phyloP scores from a whole-genome alignment of 768 basidiomycete genomes.

The Calvatia gigantea region DNA sequence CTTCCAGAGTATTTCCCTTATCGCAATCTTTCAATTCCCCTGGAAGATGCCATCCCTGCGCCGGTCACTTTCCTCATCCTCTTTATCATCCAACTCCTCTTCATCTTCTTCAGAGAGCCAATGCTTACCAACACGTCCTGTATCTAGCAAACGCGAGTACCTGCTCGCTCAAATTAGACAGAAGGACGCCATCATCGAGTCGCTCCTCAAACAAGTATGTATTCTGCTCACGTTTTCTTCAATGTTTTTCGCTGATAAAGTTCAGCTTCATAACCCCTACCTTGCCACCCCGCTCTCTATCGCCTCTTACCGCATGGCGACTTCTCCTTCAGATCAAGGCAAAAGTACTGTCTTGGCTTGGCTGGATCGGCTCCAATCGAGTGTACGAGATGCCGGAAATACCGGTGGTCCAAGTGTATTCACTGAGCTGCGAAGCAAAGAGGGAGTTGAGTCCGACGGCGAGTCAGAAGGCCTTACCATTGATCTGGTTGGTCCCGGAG shows the following conservation, averaged over 20 bases:
- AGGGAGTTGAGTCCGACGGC: slow-evolving; percentile 41
- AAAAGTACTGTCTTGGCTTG: slow-evolving; percentile 70
- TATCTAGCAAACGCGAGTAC: slow-evolving; percentile 78
- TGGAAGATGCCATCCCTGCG: slow-evolving; percentile 9
- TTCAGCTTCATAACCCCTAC: slow-evolving; percentile 76
- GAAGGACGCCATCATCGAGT: slow-evolving; percentile 85
- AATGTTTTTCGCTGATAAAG: slow-evolving; percentile 1
- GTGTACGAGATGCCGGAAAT: slow-evolving; percentile 47
- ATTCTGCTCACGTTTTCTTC: neutral
- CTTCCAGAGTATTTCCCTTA: neutral
- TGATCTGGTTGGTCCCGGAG: slow-evolving; percentile 22
- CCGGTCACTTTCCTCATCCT: slow-evolving; percentile 5
- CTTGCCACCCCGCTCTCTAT: slow-evolving; percentile 76
- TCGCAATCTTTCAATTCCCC: slow-evolving; percentile 4
- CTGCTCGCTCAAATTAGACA: slow-evolving; percentile 82
- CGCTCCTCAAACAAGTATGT: slow-evolving; percentile 74
- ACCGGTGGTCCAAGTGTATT: slow-evolving; percentile 42
- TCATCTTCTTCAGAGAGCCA: slow-evolving; percentile 27
- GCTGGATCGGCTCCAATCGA: slow-evolving; percentile 67
- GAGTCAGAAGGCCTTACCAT: slow-evolving; percentile 27
- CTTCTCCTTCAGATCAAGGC: slow-evolving; percentile 68
- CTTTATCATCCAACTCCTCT: slow-evolving; percentile 13
- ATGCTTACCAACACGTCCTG: slow-evolving; percentile 35
- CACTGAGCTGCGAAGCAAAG: slow-evolving; percentile 34
- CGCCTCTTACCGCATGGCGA: slow-evolving; percentile 74